These are phyloP conservation scores for Cordyceps cicadae DNA, from an alignment of 2,329 filamentous ascomycete species.

Conservation along the genomic window DNA sequence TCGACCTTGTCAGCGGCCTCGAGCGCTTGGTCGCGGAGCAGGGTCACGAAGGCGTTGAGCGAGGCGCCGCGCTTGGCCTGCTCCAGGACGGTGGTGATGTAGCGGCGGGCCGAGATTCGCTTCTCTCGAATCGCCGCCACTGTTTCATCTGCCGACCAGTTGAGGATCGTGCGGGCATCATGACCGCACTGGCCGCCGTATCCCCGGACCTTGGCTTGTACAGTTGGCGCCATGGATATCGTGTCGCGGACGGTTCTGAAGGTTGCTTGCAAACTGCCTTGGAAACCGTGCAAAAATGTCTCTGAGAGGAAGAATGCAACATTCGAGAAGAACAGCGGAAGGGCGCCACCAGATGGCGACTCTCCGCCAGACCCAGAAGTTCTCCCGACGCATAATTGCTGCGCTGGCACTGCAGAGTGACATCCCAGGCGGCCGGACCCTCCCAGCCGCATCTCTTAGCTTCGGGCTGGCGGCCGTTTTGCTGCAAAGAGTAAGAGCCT, in stretches of 20 bases:
- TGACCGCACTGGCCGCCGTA: neutral
- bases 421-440: neutral
- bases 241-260: neutral
- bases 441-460: slow-evolving; percentile 2
- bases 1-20: slow-evolving; percentile 9
- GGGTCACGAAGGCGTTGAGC: slow-evolving; percentile 9
- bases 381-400: neutral
- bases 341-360: neutral
- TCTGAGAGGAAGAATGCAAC: neutral
- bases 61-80: neutral
- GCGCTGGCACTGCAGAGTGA: neutral
- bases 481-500: neutral
- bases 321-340: neutral
- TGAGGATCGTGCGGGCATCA: neutral
- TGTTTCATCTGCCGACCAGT: slow-evolving; percentile 9
- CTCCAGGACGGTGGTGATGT: slow-evolving; percentile 7
- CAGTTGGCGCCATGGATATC: neutral
- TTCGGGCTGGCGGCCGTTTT: neutral
- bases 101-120: neutral
- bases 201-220: neutral
- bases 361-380: neutral
- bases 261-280: neutral
- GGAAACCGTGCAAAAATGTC: neutral
- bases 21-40: slow-evolving; percentile 5
- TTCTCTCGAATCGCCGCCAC: slow-evolving; percentile 9